A percentile compares a stretch with the other conserved stretches of the same genome.
Conservation (phyloP, 2,329 filamentous ascomycete genomes). For the Fusarium vanettenii region DNA sequence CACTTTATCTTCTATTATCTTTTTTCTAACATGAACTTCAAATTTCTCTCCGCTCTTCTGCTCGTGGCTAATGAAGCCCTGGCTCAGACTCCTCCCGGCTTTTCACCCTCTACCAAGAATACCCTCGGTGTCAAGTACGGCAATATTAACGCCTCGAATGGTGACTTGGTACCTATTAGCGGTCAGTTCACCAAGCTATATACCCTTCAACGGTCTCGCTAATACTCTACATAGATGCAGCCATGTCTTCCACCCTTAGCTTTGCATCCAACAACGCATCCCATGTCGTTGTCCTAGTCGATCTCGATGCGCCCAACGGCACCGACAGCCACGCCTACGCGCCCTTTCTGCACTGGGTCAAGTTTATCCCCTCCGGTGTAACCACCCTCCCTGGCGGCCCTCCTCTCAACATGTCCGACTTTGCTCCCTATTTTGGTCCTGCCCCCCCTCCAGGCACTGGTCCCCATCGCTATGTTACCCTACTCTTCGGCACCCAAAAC, state of each 20-base stretch:
- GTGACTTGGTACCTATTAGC: background rate
- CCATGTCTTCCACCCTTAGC: background rate
- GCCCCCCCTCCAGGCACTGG: constrained; percentile 8
- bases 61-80: background rate
- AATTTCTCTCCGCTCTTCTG: background rate
- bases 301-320: constrained; percentile 10
- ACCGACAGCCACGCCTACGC: background rate
- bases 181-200: background rate
- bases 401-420: constrained; percentile 42
- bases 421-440: constrained; percentile 6
- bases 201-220: background rate
- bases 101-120: constrained; percentile 1
- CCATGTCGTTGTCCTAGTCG: constrained; percentile 6
- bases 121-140: background rate
- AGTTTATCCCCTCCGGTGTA: background rate
- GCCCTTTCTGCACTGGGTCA: constrained; percentile 6
- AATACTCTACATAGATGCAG: background rate
- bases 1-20: too few relatives aligned
- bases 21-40: background rate
- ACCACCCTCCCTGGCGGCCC: background rate
- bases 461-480: constrained; percentile 9
- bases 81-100: background rate
- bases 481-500: background rate
- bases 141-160: background rate
- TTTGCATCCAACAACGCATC: background rate